These are phyloP conservation scores for Backusella tarrabulga DNA, from an alignment of 192 early-diverging fungal genomes.

Conservation along the genomic window DNA sequence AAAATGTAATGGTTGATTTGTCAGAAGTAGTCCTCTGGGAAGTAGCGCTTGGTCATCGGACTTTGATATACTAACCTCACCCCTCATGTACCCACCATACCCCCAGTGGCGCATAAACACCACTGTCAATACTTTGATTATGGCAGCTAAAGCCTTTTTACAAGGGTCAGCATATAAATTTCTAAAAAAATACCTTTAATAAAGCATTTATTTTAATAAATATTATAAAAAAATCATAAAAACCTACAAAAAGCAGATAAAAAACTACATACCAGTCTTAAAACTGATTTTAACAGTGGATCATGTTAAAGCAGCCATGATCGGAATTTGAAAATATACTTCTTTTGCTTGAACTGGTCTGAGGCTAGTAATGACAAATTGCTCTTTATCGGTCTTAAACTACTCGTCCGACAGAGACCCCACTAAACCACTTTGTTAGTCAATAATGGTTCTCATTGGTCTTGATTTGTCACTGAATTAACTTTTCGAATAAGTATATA, in stretches of 20 bases:
- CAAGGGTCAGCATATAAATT: neutral
- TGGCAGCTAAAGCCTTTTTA: neutral
- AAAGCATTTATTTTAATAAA: neutral
- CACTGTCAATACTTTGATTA: neutral
- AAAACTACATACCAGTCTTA: neutral
- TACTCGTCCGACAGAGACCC: constrained; percentile 9
- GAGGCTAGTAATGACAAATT: constrained; percentile 37
- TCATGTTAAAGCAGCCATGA: neutral
- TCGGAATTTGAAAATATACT: neutral
- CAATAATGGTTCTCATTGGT: constrained; percentile 8
- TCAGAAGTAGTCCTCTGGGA: constrained; percentile 22
- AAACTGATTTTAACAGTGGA: neutral
- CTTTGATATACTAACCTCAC: constrained; percentile 12
- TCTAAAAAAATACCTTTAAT: neutral
- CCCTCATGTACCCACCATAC: neutral
- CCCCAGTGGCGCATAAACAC: neutral
- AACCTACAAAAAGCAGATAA: neutral
- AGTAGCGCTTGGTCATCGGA: neutral
- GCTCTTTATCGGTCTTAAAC: constrained; percentile 16
- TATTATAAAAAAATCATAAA: neutral
- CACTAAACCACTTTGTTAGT: constrained; percentile 7
- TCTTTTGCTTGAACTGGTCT: constrained; percentile 18
- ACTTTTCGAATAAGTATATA: constrained; percentile 6
- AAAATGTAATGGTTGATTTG: constrained; percentile 16
- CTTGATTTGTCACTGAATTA: constrained; percentile 24